Conservation (phyloP, 148 eudicot genomes). For the Drosera capensis region DNA sequence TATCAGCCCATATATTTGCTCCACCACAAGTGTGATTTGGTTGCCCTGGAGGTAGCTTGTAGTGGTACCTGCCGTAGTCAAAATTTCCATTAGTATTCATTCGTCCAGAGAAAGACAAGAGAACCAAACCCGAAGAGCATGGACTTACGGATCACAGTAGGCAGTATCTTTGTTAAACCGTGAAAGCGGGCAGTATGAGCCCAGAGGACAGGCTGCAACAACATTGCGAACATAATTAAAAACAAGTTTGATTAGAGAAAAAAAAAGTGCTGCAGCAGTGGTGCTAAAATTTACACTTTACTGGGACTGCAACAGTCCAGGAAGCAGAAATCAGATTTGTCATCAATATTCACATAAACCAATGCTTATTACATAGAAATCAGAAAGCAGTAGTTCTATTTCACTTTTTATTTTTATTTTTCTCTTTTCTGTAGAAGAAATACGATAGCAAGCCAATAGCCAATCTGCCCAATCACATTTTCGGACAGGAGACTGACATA, state of each 20-base stretch:
- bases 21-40: slow-evolving; percentile 83
- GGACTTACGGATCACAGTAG: slow-evolving; percentile 84
- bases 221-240: slow-evolving; percentile 9
- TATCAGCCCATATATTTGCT: slow-evolving; percentile 74
- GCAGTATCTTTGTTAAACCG: slow-evolving; percentile 40
- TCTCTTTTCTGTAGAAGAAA: no score
- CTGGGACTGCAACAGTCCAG: no score
- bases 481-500: no score
- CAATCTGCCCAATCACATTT: no score
- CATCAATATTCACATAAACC: no score
- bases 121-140: slow-evolving; percentile 1
- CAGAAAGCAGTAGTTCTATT: no score
- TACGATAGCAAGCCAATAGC: no score
- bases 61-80: slow-evolving; percentile 36
- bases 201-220: slow-evolving; percentile 73
- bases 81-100: slow-evolving; percentile 1
- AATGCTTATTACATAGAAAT: no score
- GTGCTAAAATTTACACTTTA: no score
- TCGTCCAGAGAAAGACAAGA: slow-evolving; percentile 1
- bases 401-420: no score
- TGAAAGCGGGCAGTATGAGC: slow-evolving; percentile 73
- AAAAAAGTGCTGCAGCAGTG: slow-evolving; percentile 4
- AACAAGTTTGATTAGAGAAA: no score
- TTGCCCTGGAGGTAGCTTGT: slow-evolving; percentile 56
- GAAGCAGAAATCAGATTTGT: no score